Evolutionary conservation across 345 rosid species (phyloP).

Genomic region (Syzygium jambos): DNA sequence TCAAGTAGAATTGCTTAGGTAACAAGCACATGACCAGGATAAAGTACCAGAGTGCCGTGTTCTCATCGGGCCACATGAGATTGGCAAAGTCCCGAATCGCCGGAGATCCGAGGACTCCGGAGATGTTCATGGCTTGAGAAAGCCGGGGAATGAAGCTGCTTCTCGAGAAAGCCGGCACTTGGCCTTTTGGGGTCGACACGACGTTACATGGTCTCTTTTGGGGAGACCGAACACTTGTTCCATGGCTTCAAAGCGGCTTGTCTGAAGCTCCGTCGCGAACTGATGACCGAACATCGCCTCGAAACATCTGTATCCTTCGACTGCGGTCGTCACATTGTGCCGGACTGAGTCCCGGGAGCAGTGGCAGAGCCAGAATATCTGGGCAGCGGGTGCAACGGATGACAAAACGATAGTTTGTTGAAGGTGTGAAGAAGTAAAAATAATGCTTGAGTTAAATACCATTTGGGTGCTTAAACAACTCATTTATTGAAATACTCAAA

Average conservation of each 20-base stretch:
- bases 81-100: background rate
- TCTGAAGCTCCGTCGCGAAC: background rate
- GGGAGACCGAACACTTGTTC: background rate
- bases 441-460: too few species aligned
- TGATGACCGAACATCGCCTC: background rate
- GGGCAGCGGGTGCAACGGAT: background rate
- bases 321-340: background rate
- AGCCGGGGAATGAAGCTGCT: background rate
- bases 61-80: rapidly evolving
- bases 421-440: too few species aligned
- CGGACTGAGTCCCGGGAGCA: background rate
- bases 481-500: background rate
- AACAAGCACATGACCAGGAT: background rate
- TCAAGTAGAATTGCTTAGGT: background rate
- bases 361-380: background rate
- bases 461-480: too few species aligned
- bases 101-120: background rate
- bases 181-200: background rate
- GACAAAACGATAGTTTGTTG: too few species aligned
- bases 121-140: background rate
- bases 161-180: background rate
- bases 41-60: background rate
- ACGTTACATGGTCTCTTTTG: background rate
- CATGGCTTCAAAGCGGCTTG: background rate
- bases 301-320: background rate